Percentiles rank a stretch among this genome's conserved stretches.
These are phyloP conservation scores for Eudorina sp. DNA, from an alignment of 139 green algal genomes.

Conservation along the genomic window DNA sequence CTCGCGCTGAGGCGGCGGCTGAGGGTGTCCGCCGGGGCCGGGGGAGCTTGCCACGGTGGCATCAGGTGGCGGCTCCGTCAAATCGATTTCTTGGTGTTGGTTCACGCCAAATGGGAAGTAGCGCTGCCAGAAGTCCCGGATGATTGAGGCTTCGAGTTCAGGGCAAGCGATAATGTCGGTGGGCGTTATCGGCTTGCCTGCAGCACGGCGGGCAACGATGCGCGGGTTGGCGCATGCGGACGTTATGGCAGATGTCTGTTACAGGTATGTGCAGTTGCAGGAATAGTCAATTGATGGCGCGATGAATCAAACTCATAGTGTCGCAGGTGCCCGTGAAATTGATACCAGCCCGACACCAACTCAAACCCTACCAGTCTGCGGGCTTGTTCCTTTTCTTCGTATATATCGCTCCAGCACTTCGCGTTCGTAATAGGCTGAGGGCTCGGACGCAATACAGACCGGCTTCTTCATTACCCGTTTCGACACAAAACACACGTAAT, in stretches of 20 bases:
- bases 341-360: too few species aligned
- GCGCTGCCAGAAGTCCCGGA: background rate
- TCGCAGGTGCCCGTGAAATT: too few species aligned
- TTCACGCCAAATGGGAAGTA: background rate
- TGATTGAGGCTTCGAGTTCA: background rate
- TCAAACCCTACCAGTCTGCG: background rate
- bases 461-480: background rate
- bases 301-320: background rate
- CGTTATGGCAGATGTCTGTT: background rate
- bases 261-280: too few species aligned
- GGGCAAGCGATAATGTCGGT: background rate
- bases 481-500: background rate
- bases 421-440: background rate
- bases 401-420: background rate
- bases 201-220: background rate
- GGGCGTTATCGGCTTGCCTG: background rate
- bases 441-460: background rate
- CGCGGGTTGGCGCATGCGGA: background rate
- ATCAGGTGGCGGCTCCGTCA: background rate
- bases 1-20: too few species aligned
- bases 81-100: background rate
- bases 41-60: too few species aligned
- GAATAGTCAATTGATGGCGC: background rate
- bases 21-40: too few species aligned
- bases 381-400: background rate